Base-by-base conservation (phyloP, 2,329 filamentous ascomycete species). In the Chaetomiaceae sp. region DNA sequence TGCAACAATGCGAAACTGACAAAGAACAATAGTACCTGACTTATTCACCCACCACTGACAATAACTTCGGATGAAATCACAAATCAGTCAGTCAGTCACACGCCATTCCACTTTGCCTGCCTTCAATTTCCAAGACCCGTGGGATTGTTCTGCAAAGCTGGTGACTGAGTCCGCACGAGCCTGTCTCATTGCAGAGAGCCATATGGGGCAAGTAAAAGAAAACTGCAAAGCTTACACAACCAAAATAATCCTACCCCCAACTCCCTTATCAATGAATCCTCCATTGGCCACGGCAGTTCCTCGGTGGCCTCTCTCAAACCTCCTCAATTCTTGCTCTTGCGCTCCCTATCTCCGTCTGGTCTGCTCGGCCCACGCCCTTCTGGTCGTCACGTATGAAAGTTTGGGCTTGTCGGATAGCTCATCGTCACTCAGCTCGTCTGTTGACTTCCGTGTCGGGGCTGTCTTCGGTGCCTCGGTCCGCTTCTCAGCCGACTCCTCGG, bases 371-470 rank as follows among this genome's bases (percentile, higher is more conserved):
- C 54, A 56, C 5, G 40, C 45, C 11, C 46, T 49, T 22, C 54
- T 53, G 29, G 54, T 56, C 40, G 47, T 56, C 19, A 56, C 43
- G 29, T 39, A 44, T 12, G 37, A 39, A 37, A 46, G 12, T 31
- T 9, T 31, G 27, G 5, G 27, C 27, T 31, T 12, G 5, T 31
- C 9, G 4, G 5, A 11, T 12, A 12, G 4, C 14, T 31, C n/a
- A n/a, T n/a, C 27, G 9, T 31, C 5, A 31, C 8, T 31, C 27
- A 12, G 8, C 14, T 31, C 27, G 8, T 31, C 14, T 3, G 27
- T 11, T 12, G 27, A 3, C 27, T 31, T 7, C 14, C 14, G 5
- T 3, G 4, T 9, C 8, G 27, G 27, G 9, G 9, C 27, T 6
- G 5, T 27, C 5, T 5, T 27, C 25, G 25, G 25, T 9, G 5